These are phyloP conservation scores for Picochlorum sp. DNA, from an alignment of 139 green algal species.

Conservation along the genomic window DNA sequence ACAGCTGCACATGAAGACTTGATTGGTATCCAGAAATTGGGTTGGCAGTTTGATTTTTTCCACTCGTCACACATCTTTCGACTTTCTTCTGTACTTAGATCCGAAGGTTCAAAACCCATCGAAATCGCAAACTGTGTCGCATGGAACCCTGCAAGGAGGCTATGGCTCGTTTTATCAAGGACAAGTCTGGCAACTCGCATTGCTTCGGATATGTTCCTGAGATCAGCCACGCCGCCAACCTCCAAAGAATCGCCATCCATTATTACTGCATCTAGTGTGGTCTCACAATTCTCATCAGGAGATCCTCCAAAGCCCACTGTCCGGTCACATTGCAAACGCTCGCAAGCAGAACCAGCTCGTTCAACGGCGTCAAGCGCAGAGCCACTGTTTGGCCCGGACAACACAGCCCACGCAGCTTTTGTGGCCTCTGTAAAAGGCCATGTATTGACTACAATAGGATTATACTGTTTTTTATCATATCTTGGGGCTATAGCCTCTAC, in stretches of 20 bases:
- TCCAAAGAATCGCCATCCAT: conserved; percentile 64
- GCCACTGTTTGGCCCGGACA: conserved; percentile 2
- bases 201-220: conserved; percentile 38
- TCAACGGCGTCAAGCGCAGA: conserved; percentile 31
- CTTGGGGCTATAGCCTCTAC: background rate
- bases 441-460: conserved; percentile 58
- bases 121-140: conserved; percentile 46
- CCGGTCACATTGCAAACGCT: conserved; percentile 50
- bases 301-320: conserved; percentile 60
- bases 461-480: too few species aligned
- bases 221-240: conserved; percentile 39
- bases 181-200: conserved; percentile 37
- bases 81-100: conserved; percentile 32
- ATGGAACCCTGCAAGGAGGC: conserved; percentile 43
- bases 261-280: conserved; percentile 64
- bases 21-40: conserved; percentile 45
- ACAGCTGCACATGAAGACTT: background rate
- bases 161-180: conserved; percentile 48
- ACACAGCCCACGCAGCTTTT: conserved; percentile 24
- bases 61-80: conserved; percentile 7
- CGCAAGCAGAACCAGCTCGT: conserved; percentile 25
- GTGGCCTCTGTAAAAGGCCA: conserved; percentile 53
- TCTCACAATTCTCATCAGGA: conserved; percentile 47
- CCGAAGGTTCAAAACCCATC: conserved; percentile 36
- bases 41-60: conserved; percentile 40